Conservation (phyloP, 768 basidiomycete genomes). For the Mycena floridula region DNA sequence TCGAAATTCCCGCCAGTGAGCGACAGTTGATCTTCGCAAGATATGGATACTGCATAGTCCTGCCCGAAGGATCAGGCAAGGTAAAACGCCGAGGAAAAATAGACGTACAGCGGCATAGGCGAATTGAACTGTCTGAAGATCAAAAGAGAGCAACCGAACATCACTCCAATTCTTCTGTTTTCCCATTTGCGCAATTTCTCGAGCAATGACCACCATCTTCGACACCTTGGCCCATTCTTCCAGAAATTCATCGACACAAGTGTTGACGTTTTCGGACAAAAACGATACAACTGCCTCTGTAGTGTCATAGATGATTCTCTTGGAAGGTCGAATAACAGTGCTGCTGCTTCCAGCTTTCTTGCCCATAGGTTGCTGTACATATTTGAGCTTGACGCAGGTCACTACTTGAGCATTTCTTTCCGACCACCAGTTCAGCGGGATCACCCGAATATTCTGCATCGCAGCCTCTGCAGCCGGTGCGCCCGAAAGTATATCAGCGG, state of each 20-base stretch:
- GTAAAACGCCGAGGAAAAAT: background rate
- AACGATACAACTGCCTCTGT: conserved; percentile 86
- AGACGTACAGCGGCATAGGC: conserved; percentile 58
- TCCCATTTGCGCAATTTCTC: conserved; percentile 84
- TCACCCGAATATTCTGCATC: conserved; percentile 87
- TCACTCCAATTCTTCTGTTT: conserved; percentile 66
- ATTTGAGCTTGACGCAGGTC: conserved; percentile 86
- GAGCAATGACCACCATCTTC: conserved; percentile 90
- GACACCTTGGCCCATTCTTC: conserved; percentile 92
- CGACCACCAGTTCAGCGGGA: conserved; percentile 90
- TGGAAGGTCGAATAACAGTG: conserved; percentile 72
- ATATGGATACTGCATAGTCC: conserved; percentile 76
- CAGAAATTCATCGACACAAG: conserved; percentile 84
- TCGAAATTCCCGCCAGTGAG: conserved; percentile 65
- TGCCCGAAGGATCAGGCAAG: conserved; percentile 16
- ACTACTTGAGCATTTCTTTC: conserved; percentile 75
- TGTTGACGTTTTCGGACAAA: conserved; percentile 78
- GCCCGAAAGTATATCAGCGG: conserved; percentile 73
- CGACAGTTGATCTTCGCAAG: conserved; percentile 71
- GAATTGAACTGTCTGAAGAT: conserved; percentile 89
- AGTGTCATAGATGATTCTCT: conserved; percentile 86
- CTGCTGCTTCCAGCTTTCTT: conserved; percentile 53
- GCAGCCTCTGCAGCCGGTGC: conserved; percentile 87
- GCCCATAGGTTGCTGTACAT: conserved; percentile 81
- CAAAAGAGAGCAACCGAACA: conserved; percentile 82